A percentile compares a stretch with the other conserved stretches of the same genome.
phyloP scores from a whole-genome alignment of 345 rosid species.

The Gossypium anomalum region DNA sequence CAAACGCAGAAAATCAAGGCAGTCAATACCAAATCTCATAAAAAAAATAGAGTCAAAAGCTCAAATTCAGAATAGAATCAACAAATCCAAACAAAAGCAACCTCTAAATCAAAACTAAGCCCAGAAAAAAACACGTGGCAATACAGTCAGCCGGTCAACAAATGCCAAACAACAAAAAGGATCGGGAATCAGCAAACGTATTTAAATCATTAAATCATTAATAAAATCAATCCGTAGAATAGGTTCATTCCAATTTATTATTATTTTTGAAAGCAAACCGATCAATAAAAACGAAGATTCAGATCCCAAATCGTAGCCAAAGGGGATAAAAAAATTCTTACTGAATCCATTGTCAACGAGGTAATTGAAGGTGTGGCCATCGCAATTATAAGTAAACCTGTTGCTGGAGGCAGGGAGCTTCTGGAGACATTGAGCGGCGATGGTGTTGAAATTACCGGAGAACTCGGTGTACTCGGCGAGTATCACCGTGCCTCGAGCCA shows the following conservation, averaged over 20 bases:
- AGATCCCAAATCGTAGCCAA: neutral
- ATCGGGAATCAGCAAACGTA: no score
- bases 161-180: no score
- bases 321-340: neutral
- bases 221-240: neutral
- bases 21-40: neutral
- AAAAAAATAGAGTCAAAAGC: neutral
- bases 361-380: neutral
- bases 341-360: neutral
- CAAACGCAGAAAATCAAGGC: neutral
- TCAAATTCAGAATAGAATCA: neutral
- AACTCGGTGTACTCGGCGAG: neutral
- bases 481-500: neutral
- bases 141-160: no score
- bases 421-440: slow-evolving; percentile 1
- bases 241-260: neutral
- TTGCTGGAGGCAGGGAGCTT: neutral
- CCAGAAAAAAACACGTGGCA: no score
- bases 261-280: neutral
- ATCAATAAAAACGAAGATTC: neutral
- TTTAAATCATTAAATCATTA: no score
- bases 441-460: neutral
- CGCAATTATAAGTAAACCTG: slow-evolving; percentile 2
- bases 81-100: no score
- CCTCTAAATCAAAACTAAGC: no score